Base-by-base conservation (phyloP, 2,329 filamentous ascomycete genomes). In the Nectriaceae sp. region DNA sequence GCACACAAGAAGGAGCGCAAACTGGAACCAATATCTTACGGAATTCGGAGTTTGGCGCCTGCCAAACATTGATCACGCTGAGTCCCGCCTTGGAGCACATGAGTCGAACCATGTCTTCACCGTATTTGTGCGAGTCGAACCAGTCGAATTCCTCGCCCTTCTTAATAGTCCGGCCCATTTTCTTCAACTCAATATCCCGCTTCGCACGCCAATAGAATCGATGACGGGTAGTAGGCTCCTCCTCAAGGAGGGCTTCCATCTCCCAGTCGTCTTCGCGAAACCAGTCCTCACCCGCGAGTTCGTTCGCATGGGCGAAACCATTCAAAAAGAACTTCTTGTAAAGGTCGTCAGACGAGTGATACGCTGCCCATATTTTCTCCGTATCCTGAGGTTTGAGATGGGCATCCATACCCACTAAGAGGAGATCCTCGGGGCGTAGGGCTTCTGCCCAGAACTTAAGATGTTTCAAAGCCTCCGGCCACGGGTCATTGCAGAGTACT, bases 71-170 rank as follows among this genome's bases (percentile, higher is more conserved):
- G 31, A 68, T 52, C 29, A 72, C 63, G 40, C 61, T 64, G 53
- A 74, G 57, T 40, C 67, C 68, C 35, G 69, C 67, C 58, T 70
- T 66, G 49, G 57, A 60, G 49, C 70, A 72, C 71, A 74, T 74
- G 47, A 66, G 58, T 20, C 61, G 61, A 11, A 74, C 70, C 22
- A 61, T 62, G 3, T 60, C 49, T 53, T 70, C 66, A 40, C 62
- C 59, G 40, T 73, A 72, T 55, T 73, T 74, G 57, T 74, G 71
- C 24, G 71, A 70, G 54, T 74, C 71, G 49, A 74, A 74, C 71
- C 71, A 74, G 50, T 74, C 71, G 15, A 73, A 59, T 47, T 72
- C 68, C 37, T 70, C 61, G 13, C 66, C 70, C 18, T 58, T 43
- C 35, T 52, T 44, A 33, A 73, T 66, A 11, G 50, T 49, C 15